Conservation (phyloP, 371 early-diverging fungal genomes). For the Rhizopus sp. region DNA sequence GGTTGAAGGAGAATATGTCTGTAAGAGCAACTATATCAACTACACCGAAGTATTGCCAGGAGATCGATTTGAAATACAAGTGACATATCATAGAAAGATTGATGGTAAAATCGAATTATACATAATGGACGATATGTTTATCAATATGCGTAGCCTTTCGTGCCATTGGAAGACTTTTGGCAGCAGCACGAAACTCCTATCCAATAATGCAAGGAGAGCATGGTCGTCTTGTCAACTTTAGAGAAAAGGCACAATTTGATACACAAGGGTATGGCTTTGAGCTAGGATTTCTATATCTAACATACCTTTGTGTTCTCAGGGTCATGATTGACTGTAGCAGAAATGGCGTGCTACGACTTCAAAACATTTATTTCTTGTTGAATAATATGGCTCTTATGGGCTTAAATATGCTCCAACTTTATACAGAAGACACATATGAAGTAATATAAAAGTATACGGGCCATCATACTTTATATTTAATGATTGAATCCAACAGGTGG, state of each 20-base stretch:
- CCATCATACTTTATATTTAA: not conserved
- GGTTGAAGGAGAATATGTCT: constrained; percentile 45
- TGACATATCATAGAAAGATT: constrained; percentile 64
- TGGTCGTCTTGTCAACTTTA: constrained; percentile 51
- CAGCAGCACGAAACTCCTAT: constrained; percentile 52
- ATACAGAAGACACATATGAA: constrained; percentile 88
- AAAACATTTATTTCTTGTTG: constrained; percentile 64
- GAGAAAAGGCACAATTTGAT: constrained; percentile 71
- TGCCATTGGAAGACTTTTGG: constrained; percentile 73
- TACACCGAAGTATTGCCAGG: constrained; percentile 34
- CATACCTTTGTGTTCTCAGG: constrained; percentile 25
- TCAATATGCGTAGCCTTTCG: constrained; percentile 64
- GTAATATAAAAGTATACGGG: constrained; percentile 24
- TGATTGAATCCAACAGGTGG: constrained; percentile 31
- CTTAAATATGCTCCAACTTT: constrained; percentile 82
- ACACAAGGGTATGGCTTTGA: constrained; percentile 54
- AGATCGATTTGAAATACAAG: constrained; percentile 48
- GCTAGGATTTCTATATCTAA: not conserved
- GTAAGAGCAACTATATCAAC: constrained; percentile 41
- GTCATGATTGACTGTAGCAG: constrained; percentile 89
- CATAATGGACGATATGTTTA: not conserved
- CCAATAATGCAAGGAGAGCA: constrained; percentile 38
- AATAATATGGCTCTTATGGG: constrained; percentile 81
- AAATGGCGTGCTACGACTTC: constrained; percentile 69
- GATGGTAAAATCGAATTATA: constrained; percentile 49